Evolutionary conservation across 352 stramenopile species (phyloP), one percentile per base, ranked within the genome.

Genomic region (Blastocystis sp.): DNA sequence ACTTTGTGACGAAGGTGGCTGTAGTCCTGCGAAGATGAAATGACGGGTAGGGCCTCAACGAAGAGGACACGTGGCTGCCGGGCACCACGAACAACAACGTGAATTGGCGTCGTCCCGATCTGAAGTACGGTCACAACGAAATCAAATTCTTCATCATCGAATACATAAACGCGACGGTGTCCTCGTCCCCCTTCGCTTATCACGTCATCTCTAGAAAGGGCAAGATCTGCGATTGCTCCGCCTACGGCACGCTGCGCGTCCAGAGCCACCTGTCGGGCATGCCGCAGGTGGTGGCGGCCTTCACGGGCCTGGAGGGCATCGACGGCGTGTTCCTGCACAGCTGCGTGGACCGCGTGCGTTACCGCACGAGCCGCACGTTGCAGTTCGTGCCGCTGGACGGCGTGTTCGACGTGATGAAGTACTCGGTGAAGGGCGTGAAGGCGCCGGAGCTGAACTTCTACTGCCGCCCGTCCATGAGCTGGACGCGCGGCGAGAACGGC

Each of bases 351-450:
- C 66, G 66, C 52, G 17, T 10, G 21, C 66, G 66, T 43, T 60
- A 60, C 66, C 38, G 45, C 52, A 21, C 66, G 14, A 61, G 38
- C 52, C 38, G 60, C n/a, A 77, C 66, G 42, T 43, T 77, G 14
- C n/a, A 77, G 52, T 77, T 77, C 66, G 52, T 77, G 6, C 66
- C 66, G 21, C 66, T 77, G 3, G 66, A 77, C 52, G 66, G 66
- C 24, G 66, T 77, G 38, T 77, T 77, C 11, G 66, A 77, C 38
- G 52, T 77, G 42, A 60, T 60, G 66, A 77, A 54, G 4, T 77
- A 77, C 40, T 38, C 38, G 21, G 66, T 77, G 21, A 54, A 21
- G 43, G 6, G 3, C 3, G 66, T 77, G 66, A 60, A 77, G 1
- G 43, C 54, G 3, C 24, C 45, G 38, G 52, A 34, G 43, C 66